phyloP scores from a whole-genome alignment of 2,329 filamentous ascomycete genomes.

The Talaromyces albobiverticillius region DNA sequence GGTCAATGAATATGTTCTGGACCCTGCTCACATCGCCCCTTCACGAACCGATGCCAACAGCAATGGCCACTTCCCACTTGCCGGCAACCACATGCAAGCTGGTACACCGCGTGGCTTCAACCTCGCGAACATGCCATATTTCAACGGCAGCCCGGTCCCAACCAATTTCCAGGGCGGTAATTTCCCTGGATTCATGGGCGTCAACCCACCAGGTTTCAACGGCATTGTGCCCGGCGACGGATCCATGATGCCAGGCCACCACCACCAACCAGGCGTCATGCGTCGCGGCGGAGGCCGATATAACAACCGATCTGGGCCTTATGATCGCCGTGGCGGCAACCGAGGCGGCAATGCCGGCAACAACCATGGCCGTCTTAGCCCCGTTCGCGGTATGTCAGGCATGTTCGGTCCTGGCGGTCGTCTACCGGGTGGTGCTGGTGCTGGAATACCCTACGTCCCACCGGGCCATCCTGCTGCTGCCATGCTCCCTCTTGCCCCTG shows the following conservation, averaged over 20 bases:
- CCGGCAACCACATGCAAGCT: slow-evolving; percentile 69
- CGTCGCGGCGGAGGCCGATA: slow-evolving; percentile 64
- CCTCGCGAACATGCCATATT: slow-evolving; percentile 67
- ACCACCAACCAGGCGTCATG: slow-evolving; percentile 62
- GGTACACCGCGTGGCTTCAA: slow-evolving; percentile 93
- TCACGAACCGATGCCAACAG: slow-evolving; percentile 91
- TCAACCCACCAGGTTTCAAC: slow-evolving; percentile 28
- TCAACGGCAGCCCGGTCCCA: slow-evolving; percentile 40
- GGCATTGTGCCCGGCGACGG: slow-evolving; percentile 39
- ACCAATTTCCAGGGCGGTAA: slow-evolving; percentile 31
- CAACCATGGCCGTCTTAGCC: slow-evolving; percentile 49
- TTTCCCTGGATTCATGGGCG: slow-evolving; percentile 33
- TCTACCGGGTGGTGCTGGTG: slow-evolving; percentile 27
- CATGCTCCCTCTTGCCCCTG: background rate
- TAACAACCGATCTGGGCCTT: slow-evolving; percentile 66
- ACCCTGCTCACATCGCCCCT: slow-evolving; percentile 90
- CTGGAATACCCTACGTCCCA: slow-evolving; percentile 34
- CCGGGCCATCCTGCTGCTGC: slow-evolving; percentile 37
- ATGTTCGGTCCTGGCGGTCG: slow-evolving; percentile 35
- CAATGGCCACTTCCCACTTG: slow-evolving; percentile 88
- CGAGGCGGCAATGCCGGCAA: slow-evolving; percentile 49
- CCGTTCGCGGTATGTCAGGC: slow-evolving; percentile 33
- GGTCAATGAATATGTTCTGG: slow-evolving; percentile 90
- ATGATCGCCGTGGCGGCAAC: slow-evolving; percentile 61
- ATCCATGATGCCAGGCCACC: slow-evolving; percentile 20